Conservation (phyloP, 768 basidiomycete species). For the Podaxis rugospora region DNA sequence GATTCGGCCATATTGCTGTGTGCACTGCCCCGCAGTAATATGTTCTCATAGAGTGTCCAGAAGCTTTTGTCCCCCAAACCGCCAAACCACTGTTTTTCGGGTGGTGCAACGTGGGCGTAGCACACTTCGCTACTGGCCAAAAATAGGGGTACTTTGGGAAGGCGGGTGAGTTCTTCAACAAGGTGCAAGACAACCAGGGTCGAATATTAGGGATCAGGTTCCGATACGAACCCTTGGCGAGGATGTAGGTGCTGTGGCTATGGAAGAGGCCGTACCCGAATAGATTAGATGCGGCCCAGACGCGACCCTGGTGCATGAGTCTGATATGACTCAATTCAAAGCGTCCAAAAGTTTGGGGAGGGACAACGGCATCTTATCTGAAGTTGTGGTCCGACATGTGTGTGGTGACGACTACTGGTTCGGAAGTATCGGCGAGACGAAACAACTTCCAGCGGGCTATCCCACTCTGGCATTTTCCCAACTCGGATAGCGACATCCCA, state of each 20-base stretch:
- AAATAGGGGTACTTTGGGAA: not conserved
- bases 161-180: not conserved
- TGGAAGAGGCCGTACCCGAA: not conserved
- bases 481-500: not conserved
- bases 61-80: not conserved
- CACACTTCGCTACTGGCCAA: not conserved
- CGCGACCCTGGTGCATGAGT: slow-evolving; percentile 8
- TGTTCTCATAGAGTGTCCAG: not conserved
- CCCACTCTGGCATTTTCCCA: slow-evolving; percentile 3
- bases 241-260: not conserved
- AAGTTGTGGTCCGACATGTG: not conserved
- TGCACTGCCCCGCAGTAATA: not conserved
- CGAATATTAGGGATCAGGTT: not conserved
- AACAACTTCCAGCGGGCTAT: not conserved
- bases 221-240: not conserved
- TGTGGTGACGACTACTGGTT: not conserved
- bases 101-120: not conserved
- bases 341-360: slow-evolving; percentile 2
- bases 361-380: slow-evolving; percentile 6
- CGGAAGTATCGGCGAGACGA: not conserved
- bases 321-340: not conserved
- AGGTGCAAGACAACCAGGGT: slow-evolving; percentile 2
- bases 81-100: not conserved
- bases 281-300: not conserved
- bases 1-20: not conserved